Percentiles rank a stretch among this genome's conserved stretches.
These are phyloP conservation scores for Gigaspora rosea DNA, from an alignment of 192 early-diverging fungal genomes.

Conservation along the genomic window DNA sequence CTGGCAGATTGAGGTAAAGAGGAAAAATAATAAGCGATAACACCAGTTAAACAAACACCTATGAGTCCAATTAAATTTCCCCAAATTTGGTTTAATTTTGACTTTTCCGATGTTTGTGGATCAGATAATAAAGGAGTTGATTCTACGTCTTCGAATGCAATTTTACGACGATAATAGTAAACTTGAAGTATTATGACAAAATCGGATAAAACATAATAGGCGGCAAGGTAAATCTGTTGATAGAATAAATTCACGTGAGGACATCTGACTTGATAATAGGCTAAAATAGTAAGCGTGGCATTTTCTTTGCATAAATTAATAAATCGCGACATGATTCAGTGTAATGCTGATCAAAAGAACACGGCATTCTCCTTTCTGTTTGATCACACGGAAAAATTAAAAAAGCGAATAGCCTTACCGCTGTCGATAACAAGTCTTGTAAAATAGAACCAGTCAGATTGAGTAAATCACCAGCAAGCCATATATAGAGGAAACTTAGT, in stretches of 20 bases:
- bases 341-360: too few relatives aligned
- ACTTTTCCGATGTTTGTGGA: not conserved
- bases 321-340: too few relatives aligned
- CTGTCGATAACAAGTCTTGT: not conserved
- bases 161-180: not conserved
- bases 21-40: not conserved
- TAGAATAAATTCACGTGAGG: not conserved
- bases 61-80: constrained; percentile 7
- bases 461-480: constrained; percentile 49
- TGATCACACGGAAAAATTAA: too few relatives aligned
- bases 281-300: not conserved
- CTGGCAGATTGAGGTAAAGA: not conserved
- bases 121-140: not conserved
- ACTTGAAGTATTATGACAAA: not conserved
- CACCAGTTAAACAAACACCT: constrained; percentile 45
- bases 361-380: too few relatives aligned
- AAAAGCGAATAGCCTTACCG: not conserved
- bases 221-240: not conserved
- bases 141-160: not conserved
- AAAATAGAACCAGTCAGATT: not conserved
- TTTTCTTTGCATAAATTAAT: too few relatives aligned
- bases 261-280: not conserved
- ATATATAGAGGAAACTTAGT: constrained; percentile 68
- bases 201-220: not conserved
- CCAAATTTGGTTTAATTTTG: not conserved